Conservation (phyloP, 495 filamentous ascomycete genomes). For the Haplographium delicatum region DNA sequence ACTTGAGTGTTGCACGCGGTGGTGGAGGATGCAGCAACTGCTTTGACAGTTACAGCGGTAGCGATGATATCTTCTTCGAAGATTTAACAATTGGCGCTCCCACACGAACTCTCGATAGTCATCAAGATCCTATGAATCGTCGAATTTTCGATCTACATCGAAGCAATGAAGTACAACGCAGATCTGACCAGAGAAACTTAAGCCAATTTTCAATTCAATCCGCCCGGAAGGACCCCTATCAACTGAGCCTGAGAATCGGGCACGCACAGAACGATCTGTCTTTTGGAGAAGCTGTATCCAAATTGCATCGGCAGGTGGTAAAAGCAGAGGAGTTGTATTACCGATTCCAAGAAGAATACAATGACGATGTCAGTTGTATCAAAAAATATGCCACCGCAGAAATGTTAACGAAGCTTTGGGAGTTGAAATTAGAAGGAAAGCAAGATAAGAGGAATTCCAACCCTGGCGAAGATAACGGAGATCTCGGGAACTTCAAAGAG, state of each 20-base stretch:
- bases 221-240: neutral
- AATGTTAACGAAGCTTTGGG: constrained; percentile 29
- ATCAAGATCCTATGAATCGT: too few species aligned
- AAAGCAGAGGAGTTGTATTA: constrained; percentile 27
- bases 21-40: too few species aligned
- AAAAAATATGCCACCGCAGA: constrained; percentile 24
- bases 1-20: too few species aligned
- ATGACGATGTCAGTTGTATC: constrained; percentile 22
- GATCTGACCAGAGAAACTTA: neutral
- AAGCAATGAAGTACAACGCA: neutral
- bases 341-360: constrained; percentile 27
- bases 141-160: neutral
- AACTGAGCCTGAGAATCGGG: neutral
- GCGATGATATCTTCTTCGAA: neutral
- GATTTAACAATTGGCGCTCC: neutral
- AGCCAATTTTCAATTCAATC: too few species aligned
- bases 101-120: too few species aligned
- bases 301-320: constrained; percentile 24
- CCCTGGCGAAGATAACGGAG: constrained; percentile 21
- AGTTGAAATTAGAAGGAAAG: constrained; percentile 24
- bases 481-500: constrained; percentile 11
- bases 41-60: neutral
- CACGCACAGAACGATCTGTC: constrained; percentile 14
- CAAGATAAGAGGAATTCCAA: constrained; percentile 14
- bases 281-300: constrained; percentile 19